Evolutionary conservation across 1,139 yeast genomes (phyloP), one percentile per base, ranked within the genome.

Genomic region (Debaryomyces coudertii): DNA sequence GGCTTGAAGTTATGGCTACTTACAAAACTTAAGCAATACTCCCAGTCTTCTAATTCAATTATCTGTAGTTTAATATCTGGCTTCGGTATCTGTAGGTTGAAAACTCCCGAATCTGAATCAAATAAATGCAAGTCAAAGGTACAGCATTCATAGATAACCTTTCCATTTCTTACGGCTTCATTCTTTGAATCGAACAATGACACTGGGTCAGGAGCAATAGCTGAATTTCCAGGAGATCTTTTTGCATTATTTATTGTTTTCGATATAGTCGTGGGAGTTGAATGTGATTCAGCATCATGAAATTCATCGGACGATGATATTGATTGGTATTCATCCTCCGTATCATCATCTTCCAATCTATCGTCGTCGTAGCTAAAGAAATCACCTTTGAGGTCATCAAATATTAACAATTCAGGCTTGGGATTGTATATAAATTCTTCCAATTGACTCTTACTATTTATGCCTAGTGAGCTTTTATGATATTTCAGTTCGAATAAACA

Each of bases 401-500:
- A 56, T 7, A 57, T 49, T 59, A 68, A 47, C 23, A 53, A 46
- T 16, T 58, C 66, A n/a, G 43, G 27, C 36, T 57, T 53, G 5
- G 63, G 66, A 37, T 71, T 73, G 53, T 67, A 67, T 18, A 71
- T 71, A 55, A 87, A 86, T 54, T 86, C 90, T 36, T 72, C 68
- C 48, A 87, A 68, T 43, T 83, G 83, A 2, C 53, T 54, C 39
- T 65, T 61, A 9, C 65, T 68, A 3, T 74, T 62, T 7, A 80
- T 78, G 11, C 73, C 73, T 2, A 62, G 60, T n/a, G 86, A 77
- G 3, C 83, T 69, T 51, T 67, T 76, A 53, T 76, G 80, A 62
- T 86, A 87, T 58, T 87, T 88, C 55, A 83, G 78, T 63, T 90
- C 96, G 60, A 80, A 92, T 53, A 86, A 80, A 59, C 96, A 88